phyloP scores from a whole-genome alignment of 768 basidiomycete species.

The Boletus sp. region DNA sequence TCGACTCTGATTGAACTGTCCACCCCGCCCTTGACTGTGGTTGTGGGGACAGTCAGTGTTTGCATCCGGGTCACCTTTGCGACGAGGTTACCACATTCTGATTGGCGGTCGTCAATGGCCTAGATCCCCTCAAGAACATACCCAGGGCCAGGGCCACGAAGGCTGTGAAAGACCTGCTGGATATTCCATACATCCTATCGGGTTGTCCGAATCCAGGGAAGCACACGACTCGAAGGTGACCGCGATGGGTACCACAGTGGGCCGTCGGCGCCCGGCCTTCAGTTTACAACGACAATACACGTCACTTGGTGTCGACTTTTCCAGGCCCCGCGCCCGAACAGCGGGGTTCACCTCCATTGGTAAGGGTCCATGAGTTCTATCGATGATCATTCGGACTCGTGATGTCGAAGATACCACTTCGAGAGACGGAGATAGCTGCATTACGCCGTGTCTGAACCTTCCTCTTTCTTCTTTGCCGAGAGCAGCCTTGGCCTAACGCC shows the following conservation, averaged over 20 bases:
- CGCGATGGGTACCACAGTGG: not conserved
- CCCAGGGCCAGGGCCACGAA: not conserved
- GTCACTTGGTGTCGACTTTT: not conserved
- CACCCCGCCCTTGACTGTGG: not conserved
- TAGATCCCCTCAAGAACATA: not conserved
- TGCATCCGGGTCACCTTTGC: not conserved
- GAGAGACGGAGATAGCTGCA: conserved; percentile 7
- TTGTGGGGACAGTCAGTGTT: not conserved
- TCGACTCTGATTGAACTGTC: not conserved
- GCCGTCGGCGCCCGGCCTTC: not conserved
- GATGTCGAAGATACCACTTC: conserved; percentile 23
- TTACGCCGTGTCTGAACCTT: conserved; percentile 12
- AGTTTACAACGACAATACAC: not conserved
- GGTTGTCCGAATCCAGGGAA: not conserved
- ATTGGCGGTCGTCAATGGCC: not conserved
- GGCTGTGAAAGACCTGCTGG: conserved; percentile 5
- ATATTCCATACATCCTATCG: not conserved
- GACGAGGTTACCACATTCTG: not conserved
- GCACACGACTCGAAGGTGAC: not conserved
- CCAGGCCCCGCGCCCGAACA: conserved; percentile 4
- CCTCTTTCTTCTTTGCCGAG: conserved; percentile 3
- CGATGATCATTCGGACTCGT: not conserved
- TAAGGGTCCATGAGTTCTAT: too few relatives aligned
- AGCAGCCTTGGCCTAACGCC: too few relatives aligned
- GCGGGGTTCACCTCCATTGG: conserved; percentile 1